Conservation (phyloP, 2,329 filamentous ascomycete genomes). For the Sclerotinia subarctica region DNA sequence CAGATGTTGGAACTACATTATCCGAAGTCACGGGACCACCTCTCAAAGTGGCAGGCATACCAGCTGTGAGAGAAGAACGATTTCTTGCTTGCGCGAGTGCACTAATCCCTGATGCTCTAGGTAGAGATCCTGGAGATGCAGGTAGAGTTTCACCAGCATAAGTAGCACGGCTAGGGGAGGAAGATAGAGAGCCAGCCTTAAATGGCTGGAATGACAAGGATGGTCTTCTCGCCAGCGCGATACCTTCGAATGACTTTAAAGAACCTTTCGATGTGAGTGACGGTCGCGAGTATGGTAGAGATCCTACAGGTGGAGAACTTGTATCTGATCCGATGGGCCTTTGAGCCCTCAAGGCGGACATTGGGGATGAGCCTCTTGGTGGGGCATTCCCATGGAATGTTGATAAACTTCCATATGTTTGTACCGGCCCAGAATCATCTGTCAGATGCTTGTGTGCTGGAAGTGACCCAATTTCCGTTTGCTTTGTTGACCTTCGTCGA, state of each 20-base stretch:
- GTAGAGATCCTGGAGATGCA: slow-evolving; percentile 54
- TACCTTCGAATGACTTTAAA: slow-evolving; percentile 48
- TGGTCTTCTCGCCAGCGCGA: slow-evolving; percentile 59
- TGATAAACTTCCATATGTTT: slow-evolving; percentile 84
- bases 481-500: slow-evolving; percentile 39
- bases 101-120: slow-evolving; percentile 48
- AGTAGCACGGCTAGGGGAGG: slow-evolving; percentile 62
- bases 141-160: slow-evolving; percentile 41
- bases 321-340: slow-evolving; percentile 59
- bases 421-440: slow-evolving; percentile 59
- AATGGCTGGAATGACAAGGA: slow-evolving; percentile 94
- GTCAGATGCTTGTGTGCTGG: slow-evolving; percentile 57
- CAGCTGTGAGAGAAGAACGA: slow-evolving; percentile 68
- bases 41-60: slow-evolving; percentile 70
- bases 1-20: slow-evolving; percentile 59
- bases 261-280: slow-evolving; percentile 37
- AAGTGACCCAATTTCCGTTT: slow-evolving; percentile 67
- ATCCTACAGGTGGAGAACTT: slow-evolving; percentile 54
- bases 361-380: slow-evolving; percentile 75
- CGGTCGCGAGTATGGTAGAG: slow-evolving; percentile 42
- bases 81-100: slow-evolving; percentile 60
- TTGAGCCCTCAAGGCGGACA: slow-evolving; percentile 75
- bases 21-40: slow-evolving; percentile 62
- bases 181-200: slow-evolving; percentile 92
- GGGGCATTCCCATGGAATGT: slow-evolving; percentile 85